Conservation (phyloP, 441 rosid genomes). For the Aquilaria agallochum region DNA sequence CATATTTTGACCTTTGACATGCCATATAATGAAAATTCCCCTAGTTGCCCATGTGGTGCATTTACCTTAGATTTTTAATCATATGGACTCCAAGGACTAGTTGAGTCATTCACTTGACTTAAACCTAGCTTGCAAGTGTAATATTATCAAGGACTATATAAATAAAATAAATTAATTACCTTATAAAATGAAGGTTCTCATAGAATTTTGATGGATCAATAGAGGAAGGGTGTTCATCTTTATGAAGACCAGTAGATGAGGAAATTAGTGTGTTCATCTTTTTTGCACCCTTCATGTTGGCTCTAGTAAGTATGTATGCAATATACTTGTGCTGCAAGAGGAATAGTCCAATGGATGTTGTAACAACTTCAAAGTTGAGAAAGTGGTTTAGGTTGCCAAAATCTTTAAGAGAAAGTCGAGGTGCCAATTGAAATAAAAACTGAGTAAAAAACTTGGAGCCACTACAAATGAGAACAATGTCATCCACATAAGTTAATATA, state of each 20-base stretch:
- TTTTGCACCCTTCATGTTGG: not conserved
- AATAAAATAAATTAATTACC: too few relatives aligned
- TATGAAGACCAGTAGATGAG: not conserved
- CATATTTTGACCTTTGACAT: too few relatives aligned
- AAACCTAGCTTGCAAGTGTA: too few relatives aligned
- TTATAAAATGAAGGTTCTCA: not conserved
- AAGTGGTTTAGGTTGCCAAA: not conserved
- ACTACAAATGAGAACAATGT: not conserved
- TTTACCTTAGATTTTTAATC: too few relatives aligned
- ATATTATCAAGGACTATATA: too few relatives aligned
- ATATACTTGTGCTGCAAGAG: not conserved
- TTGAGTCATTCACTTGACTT: too few relatives aligned
- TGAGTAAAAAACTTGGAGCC: not conserved
- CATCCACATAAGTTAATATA: not conserved
- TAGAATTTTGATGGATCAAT: not conserved
- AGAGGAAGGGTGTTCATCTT: not conserved
- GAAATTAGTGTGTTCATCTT: not conserved
- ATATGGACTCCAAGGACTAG: too few relatives aligned
- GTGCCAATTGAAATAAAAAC: not conserved
- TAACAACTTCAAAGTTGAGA: not conserved
- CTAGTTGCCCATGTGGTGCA: too few relatives aligned
- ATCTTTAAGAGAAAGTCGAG: not conserved
- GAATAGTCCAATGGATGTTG: not conserved
- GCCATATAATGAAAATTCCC: too few relatives aligned
- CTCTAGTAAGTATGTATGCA: not conserved